These are phyloP conservation scores for Geotrichum phurueaensis DNA, from an alignment of 1,139 yeast species.

Conservation along the genomic window DNA sequence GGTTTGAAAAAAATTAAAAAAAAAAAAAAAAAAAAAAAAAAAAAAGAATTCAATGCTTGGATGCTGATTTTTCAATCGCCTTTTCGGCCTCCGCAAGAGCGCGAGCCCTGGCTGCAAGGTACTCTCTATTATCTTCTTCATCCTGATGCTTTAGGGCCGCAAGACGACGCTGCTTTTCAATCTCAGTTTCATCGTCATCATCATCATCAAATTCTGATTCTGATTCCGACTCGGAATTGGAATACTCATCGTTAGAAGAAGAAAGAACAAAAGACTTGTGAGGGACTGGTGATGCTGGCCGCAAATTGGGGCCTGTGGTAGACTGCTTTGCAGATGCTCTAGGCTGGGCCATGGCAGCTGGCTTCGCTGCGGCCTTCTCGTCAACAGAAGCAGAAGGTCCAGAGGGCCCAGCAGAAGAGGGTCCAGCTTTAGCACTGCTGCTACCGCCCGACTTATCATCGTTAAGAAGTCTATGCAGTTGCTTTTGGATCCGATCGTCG, in stretches of 20 bases:
- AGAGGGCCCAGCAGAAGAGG: background rate
- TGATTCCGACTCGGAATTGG: constrained; percentile 1
- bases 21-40: background rate
- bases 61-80: background rate
- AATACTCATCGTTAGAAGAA: constrained; percentile 2
- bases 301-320: background rate
- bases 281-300: background rate
- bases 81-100: background rate
- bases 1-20: background rate
- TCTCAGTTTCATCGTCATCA: constrained; percentile 49
- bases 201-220: constrained; percentile 9
- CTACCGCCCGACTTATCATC: background rate
- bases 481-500: constrained; percentile 4
- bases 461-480: constrained; percentile 2
- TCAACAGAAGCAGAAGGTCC: background rate
- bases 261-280: background rate
- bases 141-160: constrained; percentile 63
- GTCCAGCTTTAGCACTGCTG: background rate
- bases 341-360: background rate
- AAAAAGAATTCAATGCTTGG: background rate
- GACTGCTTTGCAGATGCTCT: background rate
- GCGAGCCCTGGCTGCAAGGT: background rate
- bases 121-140: constrained; percentile 20
- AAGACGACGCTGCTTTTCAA: constrained; percentile 68
- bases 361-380: background rate